Base-by-base conservation (phyloP, 108 stramenopile genomes). In the Cyclotella sp. region DNA sequence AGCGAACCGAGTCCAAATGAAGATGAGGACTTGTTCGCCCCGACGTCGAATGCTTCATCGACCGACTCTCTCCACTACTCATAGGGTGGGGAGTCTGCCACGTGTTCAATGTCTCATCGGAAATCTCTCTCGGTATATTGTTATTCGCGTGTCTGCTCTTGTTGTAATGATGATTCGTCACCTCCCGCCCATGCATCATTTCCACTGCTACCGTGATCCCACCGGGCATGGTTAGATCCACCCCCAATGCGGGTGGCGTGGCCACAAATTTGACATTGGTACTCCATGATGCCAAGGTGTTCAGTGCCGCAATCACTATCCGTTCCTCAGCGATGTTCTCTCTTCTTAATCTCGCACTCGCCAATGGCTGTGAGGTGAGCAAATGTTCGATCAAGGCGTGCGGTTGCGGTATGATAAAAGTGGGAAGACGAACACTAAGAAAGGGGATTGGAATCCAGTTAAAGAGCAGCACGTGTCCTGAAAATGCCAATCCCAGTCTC, bases 371-470 rank as follows among this genome's bases (percentile, higher is more conserved):
- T 5, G 80, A 51, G 7, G 93, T 86, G 61, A 91, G 22, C 52
- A 96, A 68, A 69, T 84, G 86, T 61, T 91, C 86, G 68, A 96
- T 70, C 43, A 93, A 81, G 0, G 93, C 91, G 80, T 96, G 92
- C 11, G 92, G 93, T 55, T 89, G 90, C 21, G 95, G 95, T 78
- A 96, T 96, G 70, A 96, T 88, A 63, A 93, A 93, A 13, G 93
- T 86, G 2, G 95, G 95, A 60, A 96, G 70, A 21, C 77, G 71
- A 28, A 94, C 76, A 47, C 72, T 85, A 49, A 96, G 83, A 74
- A 96, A 96, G 4, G 95, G 95, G 66, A 96, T 85, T 0, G 93
- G 93, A 22, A 96, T 83, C 57, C 84, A 84, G 12, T 86, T 84
- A 70, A 93, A 94, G 44, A 96, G 68, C 14, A 92, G 57, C 19